Conservation (phyloP, 495 filamentous ascomycete species). For the Lasiosphaeria hispida region DNA sequence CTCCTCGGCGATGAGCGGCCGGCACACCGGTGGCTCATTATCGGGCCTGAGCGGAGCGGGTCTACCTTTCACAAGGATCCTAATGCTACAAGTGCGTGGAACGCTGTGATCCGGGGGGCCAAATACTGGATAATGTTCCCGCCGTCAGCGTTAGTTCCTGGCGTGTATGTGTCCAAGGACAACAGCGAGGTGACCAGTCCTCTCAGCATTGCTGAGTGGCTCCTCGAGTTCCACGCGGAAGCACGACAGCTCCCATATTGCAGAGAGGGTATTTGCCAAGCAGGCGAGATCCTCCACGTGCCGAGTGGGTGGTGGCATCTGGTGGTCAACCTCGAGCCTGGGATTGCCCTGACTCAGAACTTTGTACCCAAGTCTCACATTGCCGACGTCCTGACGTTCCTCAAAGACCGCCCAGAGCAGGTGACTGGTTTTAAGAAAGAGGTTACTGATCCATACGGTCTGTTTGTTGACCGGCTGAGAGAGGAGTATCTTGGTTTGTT, state of each 20-base stretch:
- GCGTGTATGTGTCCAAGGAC: slow-evolving; percentile 88
- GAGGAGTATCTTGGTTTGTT: slow-evolving; percentile 64
- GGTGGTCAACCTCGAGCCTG: slow-evolving; percentile 80
- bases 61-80: slow-evolving; percentile 93
- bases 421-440: slow-evolving; percentile 81
- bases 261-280: slow-evolving; percentile 79
- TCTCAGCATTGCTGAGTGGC: slow-evolving; percentile 93
- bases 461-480: slow-evolving; percentile 71
- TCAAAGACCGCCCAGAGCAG: slow-evolving; percentile 78
- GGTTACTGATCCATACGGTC: slow-evolving; percentile 67
- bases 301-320: slow-evolving; percentile 95
- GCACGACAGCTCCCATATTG: slow-evolving; percentile 77
- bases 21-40: slow-evolving; percentile 88
- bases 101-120: slow-evolving; percentile 83
- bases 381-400: slow-evolving; percentile 71
- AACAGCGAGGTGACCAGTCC: slow-evolving; percentile 93
- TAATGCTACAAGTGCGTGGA: slow-evolving; percentile 80
- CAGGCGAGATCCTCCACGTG: slow-evolving; percentile 91
- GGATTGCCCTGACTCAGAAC: slow-evolving; percentile 93
- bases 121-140: slow-evolving; percentile 98
- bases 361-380: slow-evolving; percentile 83
- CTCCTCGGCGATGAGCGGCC: slow-evolving; percentile 77
- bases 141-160: slow-evolving; percentile 62
- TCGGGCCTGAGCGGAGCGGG: slow-evolving; percentile 85
- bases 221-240: slow-evolving; percentile 86